These are phyloP conservation scores for Excoecaria cochinchinensis DNA, from an alignment of 345 rosid species.

Conservation along the genomic window DNA sequence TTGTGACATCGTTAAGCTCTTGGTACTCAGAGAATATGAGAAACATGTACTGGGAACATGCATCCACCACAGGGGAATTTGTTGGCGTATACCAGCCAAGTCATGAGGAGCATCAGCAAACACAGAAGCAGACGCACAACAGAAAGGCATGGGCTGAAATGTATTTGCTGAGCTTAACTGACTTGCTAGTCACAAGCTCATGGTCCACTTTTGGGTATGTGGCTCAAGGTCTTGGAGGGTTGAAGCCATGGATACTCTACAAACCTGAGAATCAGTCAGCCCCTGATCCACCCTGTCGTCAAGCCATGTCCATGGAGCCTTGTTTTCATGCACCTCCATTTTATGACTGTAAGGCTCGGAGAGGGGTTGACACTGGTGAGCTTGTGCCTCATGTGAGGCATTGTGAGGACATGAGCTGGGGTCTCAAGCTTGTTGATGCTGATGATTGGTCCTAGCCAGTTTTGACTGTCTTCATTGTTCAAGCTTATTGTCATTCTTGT, in stretches of 20 bases:
- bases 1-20: constrained; percentile 1
- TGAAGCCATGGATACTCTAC: constrained; percentile 3
- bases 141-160: constrained; percentile 4
- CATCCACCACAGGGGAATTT: neutral
- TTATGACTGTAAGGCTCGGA: neutral
- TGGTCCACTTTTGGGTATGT: constrained; percentile 1
- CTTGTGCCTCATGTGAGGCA: neutral
- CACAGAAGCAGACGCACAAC: neutral
- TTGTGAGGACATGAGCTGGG: constrained; percentile 5
- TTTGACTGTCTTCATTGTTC: neutral
- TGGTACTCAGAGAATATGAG: constrained; percentile 6
- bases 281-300: neutral
- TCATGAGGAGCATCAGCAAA: constrained; percentile 1
- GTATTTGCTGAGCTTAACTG: constrained; percentile 1
- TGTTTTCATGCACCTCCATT: constrained; percentile 6
- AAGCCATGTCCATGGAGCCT: constrained; percentile 9
- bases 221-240: constrained; percentile 7
- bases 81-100: constrained; percentile 4
- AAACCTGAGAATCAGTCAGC: constrained; percentile 10
- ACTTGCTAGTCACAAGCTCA: neutral
- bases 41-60: constrained; percentile 4
- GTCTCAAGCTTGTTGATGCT: constrained; percentile 6
- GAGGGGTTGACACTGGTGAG: neutral
- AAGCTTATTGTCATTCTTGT: neutral
- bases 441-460: neutral